Percentiles rank a stretch among this genome's conserved stretches.
These are phyloP conservation scores for Rhipidocladum racemiflorum DNA, from an alignment of 176 grass and related monocot genomes.

Conservation along the genomic window DNA sequence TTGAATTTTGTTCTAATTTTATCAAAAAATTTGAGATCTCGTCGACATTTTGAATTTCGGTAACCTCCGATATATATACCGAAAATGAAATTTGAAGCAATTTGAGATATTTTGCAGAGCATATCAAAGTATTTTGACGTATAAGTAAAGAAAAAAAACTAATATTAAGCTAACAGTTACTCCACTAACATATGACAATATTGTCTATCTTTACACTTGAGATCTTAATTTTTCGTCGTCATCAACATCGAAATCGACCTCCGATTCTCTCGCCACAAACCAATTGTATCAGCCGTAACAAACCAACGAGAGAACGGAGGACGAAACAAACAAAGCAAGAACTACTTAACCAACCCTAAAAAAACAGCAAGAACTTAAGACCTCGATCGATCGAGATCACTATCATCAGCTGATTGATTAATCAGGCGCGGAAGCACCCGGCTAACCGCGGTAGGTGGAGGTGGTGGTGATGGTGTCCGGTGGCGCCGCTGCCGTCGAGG, in stretches of 20 bases:
- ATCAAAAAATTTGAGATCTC: too few relatives aligned
- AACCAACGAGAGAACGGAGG: neutral
- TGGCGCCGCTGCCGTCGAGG: neutral
- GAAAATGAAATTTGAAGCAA: too few relatives aligned
- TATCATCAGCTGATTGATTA: neutral
- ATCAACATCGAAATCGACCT: conserved; percentile 33
- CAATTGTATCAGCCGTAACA: conserved; percentile 25
- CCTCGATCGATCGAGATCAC: neutral
- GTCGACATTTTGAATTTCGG: too few relatives aligned
- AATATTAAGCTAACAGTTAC: neutral
- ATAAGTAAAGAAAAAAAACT: neutral
- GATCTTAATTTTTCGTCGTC: conserved; percentile 48
- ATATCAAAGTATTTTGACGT: neutral
- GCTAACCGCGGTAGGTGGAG: conserved; percentile 61
- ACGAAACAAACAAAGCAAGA: conserved; percentile 18
- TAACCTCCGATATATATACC: too few relatives aligned
- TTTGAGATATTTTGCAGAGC: too few relatives aligned
- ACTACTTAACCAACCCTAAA: neutral
- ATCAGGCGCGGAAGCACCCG: conserved; percentile 73
- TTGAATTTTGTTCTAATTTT: too few relatives aligned
- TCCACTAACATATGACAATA: neutral
- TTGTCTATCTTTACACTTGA: conserved; percentile 36
- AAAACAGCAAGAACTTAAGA: neutral
- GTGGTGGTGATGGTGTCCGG: neutral
- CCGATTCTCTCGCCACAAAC: conserved; percentile 11